Evolutionary conservation across 306 rosid species (phyloP), one percentile per base, ranked within the genome.

Genomic region (Vigna nakashimae): DNA sequence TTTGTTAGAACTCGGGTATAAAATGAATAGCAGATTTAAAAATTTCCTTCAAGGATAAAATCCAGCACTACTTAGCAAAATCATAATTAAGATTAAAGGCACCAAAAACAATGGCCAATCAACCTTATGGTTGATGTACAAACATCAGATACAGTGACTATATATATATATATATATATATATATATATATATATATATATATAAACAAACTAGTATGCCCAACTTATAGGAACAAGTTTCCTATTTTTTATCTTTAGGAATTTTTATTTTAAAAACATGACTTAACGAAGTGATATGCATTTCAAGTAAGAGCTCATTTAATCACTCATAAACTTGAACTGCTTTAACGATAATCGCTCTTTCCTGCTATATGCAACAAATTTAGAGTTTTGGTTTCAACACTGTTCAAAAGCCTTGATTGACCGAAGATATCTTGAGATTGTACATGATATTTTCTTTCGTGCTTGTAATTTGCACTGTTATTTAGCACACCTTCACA

Each of bases 1-100:
- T 34, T 60, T 36, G 26, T 14, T 59, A 65, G 26, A 32, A 73
- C 43, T 50, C 43, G 7, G 53, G 58, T 26, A 52, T 42, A 26
- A 65, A 58, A 58, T 63, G 45, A 70, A 68, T 14, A 60, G 71
- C 63, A 68, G n/a, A 50, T 66, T 66, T 46, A 9, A 50, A 80
- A 40, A 8, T 5, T 4, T 6, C 26, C 6, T 53, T 60, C 65
- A 36, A 73, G 22, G 46, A 48, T 48, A 46, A 57, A 70, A 76
- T 76, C 64, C 57, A 43, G 32, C 73, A 56, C 30, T 71, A 58
- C 73, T 22, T 16, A 65, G 55, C 67, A 24, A 48, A 77, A 65
- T 57, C 38, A 28, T 71, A 65, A 36, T 18, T 76, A 9, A 64
- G 59, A 65, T 13, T 30, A 32, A 17, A 49, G 52, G 24, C 49